phyloP scores from a whole-genome alignment of 805 yeast species.

The Kodamaea jinghongensis region DNA sequence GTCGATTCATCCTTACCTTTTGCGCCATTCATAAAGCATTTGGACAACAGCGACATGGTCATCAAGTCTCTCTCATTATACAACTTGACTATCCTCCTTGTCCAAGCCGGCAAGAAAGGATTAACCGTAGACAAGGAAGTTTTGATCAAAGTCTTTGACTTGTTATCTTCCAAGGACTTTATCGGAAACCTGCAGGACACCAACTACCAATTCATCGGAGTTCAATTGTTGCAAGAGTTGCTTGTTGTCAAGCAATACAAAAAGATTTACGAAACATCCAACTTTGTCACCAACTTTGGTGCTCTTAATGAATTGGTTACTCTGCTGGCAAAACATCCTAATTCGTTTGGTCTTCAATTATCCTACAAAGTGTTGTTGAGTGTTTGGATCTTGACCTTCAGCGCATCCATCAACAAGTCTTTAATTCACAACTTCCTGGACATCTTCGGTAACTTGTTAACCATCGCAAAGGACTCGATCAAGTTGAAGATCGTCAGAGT shows the following conservation, averaged over 20 bases:
- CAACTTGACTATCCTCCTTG: conserved; percentile 50
- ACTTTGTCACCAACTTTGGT: conserved; percentile 34
- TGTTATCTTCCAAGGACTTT: conserved; percentile 28
- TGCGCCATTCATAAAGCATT: conserved; percentile 49
- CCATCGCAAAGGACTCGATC: conserved; percentile 72
- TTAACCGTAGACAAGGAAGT: conserved; percentile 32
- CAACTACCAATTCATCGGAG: conserved; percentile 55
- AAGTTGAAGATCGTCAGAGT: conserved; percentile 90
- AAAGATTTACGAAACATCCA: conserved; percentile 39
- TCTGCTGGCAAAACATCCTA: conserved; percentile 32
- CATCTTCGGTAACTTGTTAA: conserved; percentile 50
- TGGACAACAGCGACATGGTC: conserved; percentile 55
- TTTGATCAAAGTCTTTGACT: conserved; percentile 37
- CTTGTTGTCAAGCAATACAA: conserved; percentile 55
- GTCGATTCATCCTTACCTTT: conserved; percentile 50
- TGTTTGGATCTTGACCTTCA: conserved; percentile 85
- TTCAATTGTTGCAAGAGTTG: conserved; percentile 65
- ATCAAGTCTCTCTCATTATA: conserved; percentile 55
- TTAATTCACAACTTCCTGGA: conserved; percentile 53
- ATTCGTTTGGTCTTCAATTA: conserved; percentile 63
- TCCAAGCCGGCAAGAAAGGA: conserved; percentile 17
- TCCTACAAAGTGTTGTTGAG: conserved; percentile 76
- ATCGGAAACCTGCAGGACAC: conserved; percentile 32
- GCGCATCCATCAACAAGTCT: conserved; percentile 45
- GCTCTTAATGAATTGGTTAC: conserved; percentile 30